These are phyloP conservation scores for Fabrea salina DNA, from an alignment of 169 alveolate genomes.

Conservation along the genomic window DNA sequence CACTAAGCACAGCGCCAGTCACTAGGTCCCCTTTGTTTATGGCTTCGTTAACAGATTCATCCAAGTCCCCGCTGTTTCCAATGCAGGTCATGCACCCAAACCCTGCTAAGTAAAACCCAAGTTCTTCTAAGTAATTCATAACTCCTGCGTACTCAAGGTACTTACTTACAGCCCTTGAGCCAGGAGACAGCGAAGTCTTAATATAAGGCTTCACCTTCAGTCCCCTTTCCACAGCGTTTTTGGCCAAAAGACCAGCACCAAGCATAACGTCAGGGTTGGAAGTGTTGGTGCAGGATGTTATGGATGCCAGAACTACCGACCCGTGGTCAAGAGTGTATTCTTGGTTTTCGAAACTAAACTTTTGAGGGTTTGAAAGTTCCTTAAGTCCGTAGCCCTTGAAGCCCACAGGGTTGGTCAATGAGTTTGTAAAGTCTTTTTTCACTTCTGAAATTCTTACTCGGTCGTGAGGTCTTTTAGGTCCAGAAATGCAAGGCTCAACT, in stretches of 20 bases:
- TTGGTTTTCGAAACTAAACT: conserved; percentile 55
- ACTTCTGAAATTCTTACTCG: conserved; percentile 84
- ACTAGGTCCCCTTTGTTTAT: conserved; percentile 86
- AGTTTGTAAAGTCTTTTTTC: conserved; percentile 81
- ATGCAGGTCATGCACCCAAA: conserved; percentile 98
- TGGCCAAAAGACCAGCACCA: conserved; percentile 95
- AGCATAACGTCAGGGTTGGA: conserved; percentile 96
- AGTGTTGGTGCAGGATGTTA: conserved; percentile 97
- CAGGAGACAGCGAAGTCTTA: conserved; percentile 95
- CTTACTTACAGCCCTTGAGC: conserved; percentile 64
- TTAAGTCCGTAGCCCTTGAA: conserved; percentile 64
- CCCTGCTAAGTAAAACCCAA: conserved; percentile 95
- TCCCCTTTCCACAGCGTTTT: conserved; percentile 92
- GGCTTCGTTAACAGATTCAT: conserved; percentile 89
- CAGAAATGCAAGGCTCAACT: conserved; percentile 92
- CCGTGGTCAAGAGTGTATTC: conserved; percentile 86
- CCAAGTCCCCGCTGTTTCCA: conserved; percentile 96
- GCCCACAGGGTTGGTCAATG: conserved; percentile 52
- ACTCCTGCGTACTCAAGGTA: conserved; percentile 80
- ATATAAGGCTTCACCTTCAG: conserved; percentile 88
- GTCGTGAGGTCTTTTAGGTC: conserved; percentile 98
- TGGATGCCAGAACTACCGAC: conserved; percentile 93
- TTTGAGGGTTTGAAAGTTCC: conserved; percentile 37
- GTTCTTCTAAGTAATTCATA: conserved; percentile 81
- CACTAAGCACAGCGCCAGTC: conserved; percentile 92